phyloP scores from a whole-genome alignment of 2,329 filamentous ascomycete genomes.

The Alternaria novae-zelandiae region DNA sequence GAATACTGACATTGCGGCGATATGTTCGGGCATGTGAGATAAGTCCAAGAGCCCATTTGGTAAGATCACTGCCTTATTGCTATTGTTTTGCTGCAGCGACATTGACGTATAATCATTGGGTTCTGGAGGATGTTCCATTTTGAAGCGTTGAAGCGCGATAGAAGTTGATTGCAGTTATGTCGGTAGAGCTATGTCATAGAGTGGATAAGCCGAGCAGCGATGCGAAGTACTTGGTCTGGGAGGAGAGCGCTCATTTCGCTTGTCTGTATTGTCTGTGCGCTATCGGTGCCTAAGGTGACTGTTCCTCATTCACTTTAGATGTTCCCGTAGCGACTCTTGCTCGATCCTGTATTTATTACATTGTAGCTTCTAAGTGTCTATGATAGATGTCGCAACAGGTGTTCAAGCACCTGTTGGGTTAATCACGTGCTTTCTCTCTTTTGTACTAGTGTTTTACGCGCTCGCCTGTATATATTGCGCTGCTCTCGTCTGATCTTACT shows the following conservation, averaged over 20 bases:
- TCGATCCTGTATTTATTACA: not conserved
- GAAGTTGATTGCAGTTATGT: not conserved
- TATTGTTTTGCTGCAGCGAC: not conserved
- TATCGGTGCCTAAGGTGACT: not conserved
- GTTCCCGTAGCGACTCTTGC: not conserved
- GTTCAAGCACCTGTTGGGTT: too few relatives aligned
- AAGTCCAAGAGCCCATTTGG: not conserved
- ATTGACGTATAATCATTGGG: not conserved
- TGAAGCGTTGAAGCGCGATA: not conserved
- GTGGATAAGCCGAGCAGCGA: not conserved
- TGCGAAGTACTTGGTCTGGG: not conserved
- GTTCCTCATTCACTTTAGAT: not conserved
- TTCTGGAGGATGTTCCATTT: not conserved
- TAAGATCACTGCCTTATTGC: not conserved
- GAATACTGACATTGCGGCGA: not conserved
- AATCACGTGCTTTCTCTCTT: too few relatives aligned
- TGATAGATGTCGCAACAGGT: too few relatives aligned
- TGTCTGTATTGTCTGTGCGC: not conserved
- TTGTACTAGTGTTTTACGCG: too few relatives aligned
- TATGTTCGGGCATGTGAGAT: not conserved
- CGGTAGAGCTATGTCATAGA: not conserved
- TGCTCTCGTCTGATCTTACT: too few relatives aligned
- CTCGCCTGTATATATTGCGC: too few relatives aligned
- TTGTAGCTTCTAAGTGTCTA: not conserved
- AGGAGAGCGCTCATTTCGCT: not conserved